Evolutionary conservation across 441 rosid genomes (phyloP), one percentile per base, ranked within the genome.

Genomic region (Pelargonium australe): DNA sequence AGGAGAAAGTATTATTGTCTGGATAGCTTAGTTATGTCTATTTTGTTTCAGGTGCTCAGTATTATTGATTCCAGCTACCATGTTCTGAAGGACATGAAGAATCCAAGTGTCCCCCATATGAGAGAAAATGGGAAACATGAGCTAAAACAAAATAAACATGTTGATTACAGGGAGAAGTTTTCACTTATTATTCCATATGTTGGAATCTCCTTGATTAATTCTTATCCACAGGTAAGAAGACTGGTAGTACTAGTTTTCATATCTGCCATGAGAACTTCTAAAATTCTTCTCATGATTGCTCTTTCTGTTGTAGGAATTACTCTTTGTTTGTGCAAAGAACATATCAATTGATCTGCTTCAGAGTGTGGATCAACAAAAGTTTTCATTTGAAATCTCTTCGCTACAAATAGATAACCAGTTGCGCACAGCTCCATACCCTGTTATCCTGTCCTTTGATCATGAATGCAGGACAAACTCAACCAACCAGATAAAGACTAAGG

Each of bases 381-480:
- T 90, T 79, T 85, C 82, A 69, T 86, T 90, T 84, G 88, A 85
- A 71, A 79, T 91, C 51, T 81, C 87, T 67, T 90, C 88, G 72
- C 64, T 95, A 74, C 99, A 91, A 84, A 83, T 95, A 66, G 99
- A 95, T 80, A 95, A 95, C 79, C 95, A 89, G 73, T 78, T 90
- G 74, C 88, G 64, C 14, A 73, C 75, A 72, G 82, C 96, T 31
- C 85, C 93, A 25, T 90, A 87, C 81, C 99, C 97, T 73, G 97
- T 95, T 63, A 79, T 90, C 78, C 79, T 95, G 79, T 95, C 96
- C 73, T 95, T 95, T 75, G 85, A 81, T 83, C 84, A 70, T 70
- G 89, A 81, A 55, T 72, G 73, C 72, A 85, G 80, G 82, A 77
- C 81, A 77, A 83, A 69, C 67, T 79, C 70, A 67, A 70, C 79